Evolutionary conservation across 352 stramenopile genomes (phyloP).

Genomic region (Globisporangium megalacanthum): DNA sequence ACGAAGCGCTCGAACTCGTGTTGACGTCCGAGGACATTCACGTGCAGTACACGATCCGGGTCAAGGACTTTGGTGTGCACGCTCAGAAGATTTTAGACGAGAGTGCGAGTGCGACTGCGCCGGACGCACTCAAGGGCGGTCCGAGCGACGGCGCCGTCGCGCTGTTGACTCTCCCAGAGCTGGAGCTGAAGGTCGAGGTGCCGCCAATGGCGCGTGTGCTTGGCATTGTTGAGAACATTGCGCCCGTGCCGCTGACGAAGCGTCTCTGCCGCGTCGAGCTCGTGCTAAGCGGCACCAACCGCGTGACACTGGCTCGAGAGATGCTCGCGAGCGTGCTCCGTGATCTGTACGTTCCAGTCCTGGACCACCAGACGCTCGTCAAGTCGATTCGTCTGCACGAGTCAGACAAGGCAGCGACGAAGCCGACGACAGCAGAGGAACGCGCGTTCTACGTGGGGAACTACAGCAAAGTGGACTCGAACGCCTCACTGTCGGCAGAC

Average conservation of each 20-base stretch:
- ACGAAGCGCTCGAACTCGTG: conserved; percentile 43
- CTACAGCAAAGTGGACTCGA: conserved; percentile 37
- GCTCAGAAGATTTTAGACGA: conserved; percentile 22
- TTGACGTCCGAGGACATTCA: conserved; percentile 45
- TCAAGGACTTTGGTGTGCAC: conserved; percentile 45
- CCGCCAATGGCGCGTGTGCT: conserved; percentile 50
- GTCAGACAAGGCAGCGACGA: conserved; percentile 31
- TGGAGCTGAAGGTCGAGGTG: conserved; percentile 45
- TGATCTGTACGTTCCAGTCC: conserved; percentile 51
- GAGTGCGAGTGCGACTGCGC: conserved; percentile 1
- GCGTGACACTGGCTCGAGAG: conserved; percentile 37
- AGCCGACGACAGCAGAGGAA: conserved; percentile 37
- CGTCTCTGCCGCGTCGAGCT: conserved; percentile 39
- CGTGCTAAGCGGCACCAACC: conserved; percentile 27
- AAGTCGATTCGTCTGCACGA: conserved; percentile 43
- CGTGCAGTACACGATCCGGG: conserved; percentile 37
- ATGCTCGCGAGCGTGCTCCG: conserved; percentile 37
- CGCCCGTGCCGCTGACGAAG: conserved; percentile 39
- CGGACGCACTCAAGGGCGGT: conserved; percentile 15
- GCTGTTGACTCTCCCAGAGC: conserved; percentile 30
- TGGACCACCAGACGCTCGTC: conserved; percentile 45
- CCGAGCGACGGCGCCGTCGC: conserved; percentile 18
- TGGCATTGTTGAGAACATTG: conserved; percentile 49
- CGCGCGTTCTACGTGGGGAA: conserved; percentile 45
- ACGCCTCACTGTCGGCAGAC: conserved; percentile 31